Conservation (phyloP, 2,329 filamentous ascomycete genomes). For the Sporothrix variecibatus region DNA sequence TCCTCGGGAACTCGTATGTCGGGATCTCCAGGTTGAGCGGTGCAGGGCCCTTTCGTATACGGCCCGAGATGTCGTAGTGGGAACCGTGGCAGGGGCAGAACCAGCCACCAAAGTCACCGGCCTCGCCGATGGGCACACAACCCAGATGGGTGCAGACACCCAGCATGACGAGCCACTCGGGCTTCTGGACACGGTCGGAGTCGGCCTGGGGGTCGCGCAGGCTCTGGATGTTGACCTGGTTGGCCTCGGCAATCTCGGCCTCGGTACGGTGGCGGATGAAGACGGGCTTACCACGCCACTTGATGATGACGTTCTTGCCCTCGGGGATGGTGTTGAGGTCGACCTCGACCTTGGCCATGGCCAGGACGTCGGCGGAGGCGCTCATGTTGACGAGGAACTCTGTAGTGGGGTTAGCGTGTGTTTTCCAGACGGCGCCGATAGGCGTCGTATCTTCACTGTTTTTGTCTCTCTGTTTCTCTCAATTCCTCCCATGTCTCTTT, state of each 20-base stretch:
- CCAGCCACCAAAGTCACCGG: conserved; percentile 97
- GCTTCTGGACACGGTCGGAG: conserved; percentile 92
- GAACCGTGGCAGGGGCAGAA: conserved; percentile 99
- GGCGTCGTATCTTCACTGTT: not conserved
- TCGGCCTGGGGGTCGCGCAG: conserved; percentile 92
- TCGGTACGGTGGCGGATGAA: conserved; percentile 98
- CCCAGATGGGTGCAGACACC: conserved; percentile 99
- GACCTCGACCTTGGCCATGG: conserved; percentile 99
- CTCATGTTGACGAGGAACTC: conserved; percentile 99
- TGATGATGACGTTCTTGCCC: conserved; percentile 99
- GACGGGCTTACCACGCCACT: conserved; percentile 99
- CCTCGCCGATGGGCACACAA: conserved; percentile 98
- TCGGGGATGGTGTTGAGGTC: conserved; percentile 90
- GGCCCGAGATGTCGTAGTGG: conserved; percentile 99
- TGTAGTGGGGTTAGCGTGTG: conserved; percentile 44
- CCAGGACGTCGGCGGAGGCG: conserved; percentile 95
- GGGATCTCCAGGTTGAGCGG: conserved; percentile 97
- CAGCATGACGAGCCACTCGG: conserved; percentile 98
- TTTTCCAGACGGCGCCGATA: not conserved
- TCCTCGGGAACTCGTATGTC: conserved; percentile 90
- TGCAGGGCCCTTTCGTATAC: conserved; percentile 95
- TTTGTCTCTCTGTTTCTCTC: not conserved
- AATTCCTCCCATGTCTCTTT: not conserved
- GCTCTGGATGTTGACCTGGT: conserved; percentile 77
- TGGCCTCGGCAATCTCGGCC: conserved; percentile 91